Evolutionary conservation across 805 yeast genomes (phyloP), one percentile per base, ranked within the genome.

Genomic region (Sugiyamaella chiloensis): DNA sequence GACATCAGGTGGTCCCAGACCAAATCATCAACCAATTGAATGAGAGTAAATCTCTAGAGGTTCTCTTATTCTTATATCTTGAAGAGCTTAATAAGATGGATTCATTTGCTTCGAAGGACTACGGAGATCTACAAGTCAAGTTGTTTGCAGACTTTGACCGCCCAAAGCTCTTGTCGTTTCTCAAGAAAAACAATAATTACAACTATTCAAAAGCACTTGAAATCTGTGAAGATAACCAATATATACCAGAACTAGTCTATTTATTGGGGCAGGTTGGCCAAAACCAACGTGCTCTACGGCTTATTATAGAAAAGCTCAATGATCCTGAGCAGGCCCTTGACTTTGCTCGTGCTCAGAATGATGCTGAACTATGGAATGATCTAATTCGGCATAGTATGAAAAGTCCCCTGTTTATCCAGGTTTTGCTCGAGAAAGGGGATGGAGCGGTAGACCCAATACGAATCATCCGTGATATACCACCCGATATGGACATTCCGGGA

Each of bases 251-350:
- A 59, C 70, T 89, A 34, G 95, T 93, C 0, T 89, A 80, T 59
- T 65, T 93, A 24, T 73, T 87, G 52, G 95, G 96, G 3, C 79
- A 80, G 57, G 81, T 86, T 21, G 98, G 99, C 1, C 85, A 86
- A 55, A 80, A 82, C 48, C 75, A 75, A 52, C 76, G 79, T 52
- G 98, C 98, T 0, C 67, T 91, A 57, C 75, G 72, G 48, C 69
- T 93, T 36, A 88, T 93, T 12, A 80, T 89, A 32, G 84, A 86
- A 53, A 76, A 86, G 56, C 67, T 90, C 44, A 74, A 83, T 46
- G 93, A 91, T 61, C 91, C 96, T 0, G 75, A 76, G 34, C 73
- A 78, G 53, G 98, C 98, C 0, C 85, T 93, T 20, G 75, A 74
- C 14, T 93, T 89, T 72, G 93, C 90, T 1, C 75, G 73, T 43